Base-by-base conservation (phyloP, 2,329 filamentous ascomycete species). In the Tolypocladium pustulatum region DNA sequence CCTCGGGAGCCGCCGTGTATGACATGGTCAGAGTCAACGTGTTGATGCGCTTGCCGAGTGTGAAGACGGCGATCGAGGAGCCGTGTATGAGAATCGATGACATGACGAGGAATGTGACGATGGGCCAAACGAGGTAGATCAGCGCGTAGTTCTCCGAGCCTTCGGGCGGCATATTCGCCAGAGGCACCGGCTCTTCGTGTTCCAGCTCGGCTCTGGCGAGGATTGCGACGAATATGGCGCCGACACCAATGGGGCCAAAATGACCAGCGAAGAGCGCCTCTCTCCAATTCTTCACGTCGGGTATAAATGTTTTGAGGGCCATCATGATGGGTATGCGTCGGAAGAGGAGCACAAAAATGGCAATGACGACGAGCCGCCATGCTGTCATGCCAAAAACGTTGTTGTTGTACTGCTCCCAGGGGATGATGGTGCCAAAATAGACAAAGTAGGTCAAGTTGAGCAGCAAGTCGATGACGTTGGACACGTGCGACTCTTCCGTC, bases 381-480 rank as follows among this genome's bases (percentile, higher is more conserved):
- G 91, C 91, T 20, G 83, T 81, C 55, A 96, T 78, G 43, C 93
- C 91, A 58, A 95, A 78, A 0, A 78, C 78, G 1, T 81, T 78
- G 60, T 86, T 79, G 76, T 97, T 96, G 81, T 86, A 99, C 71
- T 91, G 86, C 66, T 88, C 84, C 94, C 94, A 99, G 1, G 94
- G 94, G 61, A 99, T 94, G 72, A 99, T 97, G 57, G 94, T 91
- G 57, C 94, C 94, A 63, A 99, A 89, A 72, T 94, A 99, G 65
- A 99, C 94, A 72, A 99, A 99, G 74, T 97, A 99, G 3, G 93
- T 84, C 85, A 99, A 83, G 74, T 99, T 99, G 77, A 99, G 86
- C 61, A 99, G 78, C 71, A 99, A 75, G 78, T 99, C 94, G 69
- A 99, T 99, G 71, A 99, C 94, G 84, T 99, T 97, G 72, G 93